Evolutionary conservation across 2,329 filamentous ascomycete species (phyloP).

Genomic region (Curvularia sp.): DNA sequence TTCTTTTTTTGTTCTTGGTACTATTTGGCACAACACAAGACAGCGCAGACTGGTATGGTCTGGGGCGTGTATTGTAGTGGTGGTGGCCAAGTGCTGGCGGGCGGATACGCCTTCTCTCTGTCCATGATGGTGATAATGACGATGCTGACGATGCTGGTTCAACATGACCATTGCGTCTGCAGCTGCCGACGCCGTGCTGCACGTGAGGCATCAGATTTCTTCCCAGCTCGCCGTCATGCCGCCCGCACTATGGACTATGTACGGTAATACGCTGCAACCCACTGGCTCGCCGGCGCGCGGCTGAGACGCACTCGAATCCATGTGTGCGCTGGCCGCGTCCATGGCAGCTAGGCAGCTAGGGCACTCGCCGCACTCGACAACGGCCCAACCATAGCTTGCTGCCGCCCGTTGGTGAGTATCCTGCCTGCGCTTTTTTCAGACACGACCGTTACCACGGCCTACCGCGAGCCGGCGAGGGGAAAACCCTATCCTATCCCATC

Average conservation of each 20-base stretch:
- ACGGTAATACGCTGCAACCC: slow-evolving; percentile 24
- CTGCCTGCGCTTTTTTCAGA: background rate
- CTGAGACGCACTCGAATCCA: slow-evolving; percentile 28
- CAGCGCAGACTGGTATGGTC: background rate
- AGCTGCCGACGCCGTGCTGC: slow-evolving; percentile 27
- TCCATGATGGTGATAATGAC: background rate
- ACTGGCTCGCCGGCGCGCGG: slow-evolving; percentile 36
- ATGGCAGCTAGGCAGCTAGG: too few relatives aligned
- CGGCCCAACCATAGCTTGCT: slow-evolving; percentile 1
- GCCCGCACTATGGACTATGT: too few relatives aligned
- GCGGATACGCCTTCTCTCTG: background rate
- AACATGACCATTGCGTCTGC: slow-evolving; percentile 16
- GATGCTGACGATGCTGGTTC: background rate
- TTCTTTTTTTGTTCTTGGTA: slow-evolving; percentile 8
- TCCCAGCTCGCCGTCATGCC: slow-evolving; percentile 30
- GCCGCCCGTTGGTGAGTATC: slow-evolving; percentile 2
- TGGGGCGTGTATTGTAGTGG: background rate
- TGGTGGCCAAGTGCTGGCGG: background rate
- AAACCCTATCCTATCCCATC: background rate
- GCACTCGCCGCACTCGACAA: too few relatives aligned
- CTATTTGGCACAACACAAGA: slow-evolving; percentile 9
- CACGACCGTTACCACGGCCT: slow-evolving; percentile 11
- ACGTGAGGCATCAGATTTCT: slow-evolving; percentile 35
- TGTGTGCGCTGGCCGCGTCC: slow-evolving; percentile 10
- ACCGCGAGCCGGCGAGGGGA: background rate